Evolutionary conservation across 2,329 filamentous ascomycete genomes (phyloP), one percentile per base, ranked within the genome.

Genomic region (Ceratocystis lukuohia): DNA sequence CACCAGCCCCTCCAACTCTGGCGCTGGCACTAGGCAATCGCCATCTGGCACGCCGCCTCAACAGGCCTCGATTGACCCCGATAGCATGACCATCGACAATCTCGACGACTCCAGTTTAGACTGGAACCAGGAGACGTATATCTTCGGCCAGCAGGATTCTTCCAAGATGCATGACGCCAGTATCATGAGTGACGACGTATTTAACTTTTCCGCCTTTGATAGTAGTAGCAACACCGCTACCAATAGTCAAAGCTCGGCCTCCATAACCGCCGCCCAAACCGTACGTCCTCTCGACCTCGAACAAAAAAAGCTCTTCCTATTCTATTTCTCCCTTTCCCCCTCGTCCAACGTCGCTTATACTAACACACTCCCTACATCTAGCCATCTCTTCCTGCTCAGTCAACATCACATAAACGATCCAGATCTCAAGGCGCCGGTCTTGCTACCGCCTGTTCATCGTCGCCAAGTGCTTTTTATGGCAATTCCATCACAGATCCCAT

Each of bases 121-220:
- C 30, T 68, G 66, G 66, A 65, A 61, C 50, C 61, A 62, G 22
- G 41, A 59, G 2, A n/a, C 59, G 5, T 68, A 61, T 44, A 65
- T 68, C 20, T 66, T 68, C 53, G 66, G 61, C 20, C 64, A 68
- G 50, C 48, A 65, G 33, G 65, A 63, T 28, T 28, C 61, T 17
- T 30, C 46, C 41, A 65, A 66, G 28, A 68, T 68, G 6, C 46
- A 56, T 10, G 66, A 68, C 25, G n/a, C 64, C 17, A 66, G 53
- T 33, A 65, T 66, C 25, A 68, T 68, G 59, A 59, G 63, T 30
- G 66, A 68, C 46, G 66, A 68, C 61, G 63, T 68, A 30, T 68
- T 68, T 44, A 50, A 68, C 20, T 68, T 68, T 41, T 65, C 63
- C n/a, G 63, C 66, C 41, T 68, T 68, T 28, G 66, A 65, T 20